Percentiles rank a stretch among this genome's conserved stretches.
Conservation (phyloP, 176 grass and related monocot genomes). For the Aegilops umbellulata region DNA sequence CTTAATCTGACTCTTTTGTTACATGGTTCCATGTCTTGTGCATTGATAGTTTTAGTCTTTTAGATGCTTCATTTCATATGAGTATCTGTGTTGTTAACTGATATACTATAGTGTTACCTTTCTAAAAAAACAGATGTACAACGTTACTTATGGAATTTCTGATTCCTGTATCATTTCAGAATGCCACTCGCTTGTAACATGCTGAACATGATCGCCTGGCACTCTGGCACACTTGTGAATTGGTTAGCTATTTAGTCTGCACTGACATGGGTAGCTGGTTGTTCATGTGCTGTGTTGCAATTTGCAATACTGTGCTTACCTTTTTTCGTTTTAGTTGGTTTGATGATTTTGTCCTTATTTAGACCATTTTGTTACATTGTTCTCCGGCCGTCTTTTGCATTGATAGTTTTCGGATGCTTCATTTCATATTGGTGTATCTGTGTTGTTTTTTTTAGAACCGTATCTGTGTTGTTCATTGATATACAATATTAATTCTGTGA, state of each 20-base stretch:
- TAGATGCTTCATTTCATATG: neutral
- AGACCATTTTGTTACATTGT: neutral
- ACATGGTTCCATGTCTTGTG: neutral
- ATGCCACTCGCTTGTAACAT: slow-evolving; percentile 33
- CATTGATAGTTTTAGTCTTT: neutral
- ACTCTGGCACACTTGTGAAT: neutral
- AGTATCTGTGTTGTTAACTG: neutral
- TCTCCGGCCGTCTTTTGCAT: neutral
- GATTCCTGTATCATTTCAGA: slow-evolving; percentile 37
- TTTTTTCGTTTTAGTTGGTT: neutral
- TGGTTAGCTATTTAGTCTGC: neutral
- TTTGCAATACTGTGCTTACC: neutral
- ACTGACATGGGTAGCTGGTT: neutral
- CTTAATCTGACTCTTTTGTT: neutral
- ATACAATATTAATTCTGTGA: neutral
- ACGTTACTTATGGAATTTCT: neutral
- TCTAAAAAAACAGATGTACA: neutral
- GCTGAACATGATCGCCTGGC: neutral
- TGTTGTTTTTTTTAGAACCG: no score
- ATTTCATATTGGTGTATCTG: neutral
- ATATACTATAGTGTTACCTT: neutral
- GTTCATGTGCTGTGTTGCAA: neutral
- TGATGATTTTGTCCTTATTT: neutral
- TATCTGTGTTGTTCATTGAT: neutral
- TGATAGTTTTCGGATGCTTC: neutral